Evolutionary conservation across 805 yeast genomes (phyloP).

Genomic region (Peterozyma toletana): DNA sequence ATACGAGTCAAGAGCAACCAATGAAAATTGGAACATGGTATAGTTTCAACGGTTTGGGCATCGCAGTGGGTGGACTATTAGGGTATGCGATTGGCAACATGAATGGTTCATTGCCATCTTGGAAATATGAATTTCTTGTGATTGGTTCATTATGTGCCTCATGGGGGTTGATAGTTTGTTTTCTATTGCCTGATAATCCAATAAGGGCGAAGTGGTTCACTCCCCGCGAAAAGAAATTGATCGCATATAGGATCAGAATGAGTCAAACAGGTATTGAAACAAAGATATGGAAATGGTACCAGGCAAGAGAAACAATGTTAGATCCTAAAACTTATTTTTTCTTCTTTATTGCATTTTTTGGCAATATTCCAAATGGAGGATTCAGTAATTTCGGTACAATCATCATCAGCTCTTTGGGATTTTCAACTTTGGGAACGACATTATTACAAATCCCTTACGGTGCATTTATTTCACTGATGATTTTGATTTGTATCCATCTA

Average conservation of each 20-base stretch:
- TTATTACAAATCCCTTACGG: constrained; percentile 9
- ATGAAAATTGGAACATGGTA: constrained; percentile 45
- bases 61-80: constrained; percentile 34
- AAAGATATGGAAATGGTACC: constrained; percentile 18
- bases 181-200: constrained; percentile 20
- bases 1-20: constrained; percentile 36
- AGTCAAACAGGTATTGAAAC: constrained; percentile 24
- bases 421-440: constrained; percentile 1
- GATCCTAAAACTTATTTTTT: constrained; percentile 17
- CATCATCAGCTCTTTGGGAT: constrained; percentile 11
- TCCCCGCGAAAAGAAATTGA: constrained; percentile 9
- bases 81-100: constrained; percentile 26
- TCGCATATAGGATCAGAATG: constrained; percentile 20
- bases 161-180: constrained; percentile 10
- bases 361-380: constrained; percentile 15
- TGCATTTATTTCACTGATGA: constrained; percentile 4
- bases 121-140: constrained; percentile 7
- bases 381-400: constrained; percentile 14
- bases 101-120: constrained; percentile 5
- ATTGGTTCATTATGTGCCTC: constrained; percentile 5
- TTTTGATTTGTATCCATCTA: background rate
- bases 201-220: constrained; percentile 15
- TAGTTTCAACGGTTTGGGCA: constrained; percentile 36
- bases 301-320: constrained; percentile 17
- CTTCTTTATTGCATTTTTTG: constrained; percentile 8